Evolutionary conservation across 768 basidiomycete genomes (phyloP), one percentile per base, ranked within the genome.

Genomic region (Pleurotus ostreatus): DNA sequence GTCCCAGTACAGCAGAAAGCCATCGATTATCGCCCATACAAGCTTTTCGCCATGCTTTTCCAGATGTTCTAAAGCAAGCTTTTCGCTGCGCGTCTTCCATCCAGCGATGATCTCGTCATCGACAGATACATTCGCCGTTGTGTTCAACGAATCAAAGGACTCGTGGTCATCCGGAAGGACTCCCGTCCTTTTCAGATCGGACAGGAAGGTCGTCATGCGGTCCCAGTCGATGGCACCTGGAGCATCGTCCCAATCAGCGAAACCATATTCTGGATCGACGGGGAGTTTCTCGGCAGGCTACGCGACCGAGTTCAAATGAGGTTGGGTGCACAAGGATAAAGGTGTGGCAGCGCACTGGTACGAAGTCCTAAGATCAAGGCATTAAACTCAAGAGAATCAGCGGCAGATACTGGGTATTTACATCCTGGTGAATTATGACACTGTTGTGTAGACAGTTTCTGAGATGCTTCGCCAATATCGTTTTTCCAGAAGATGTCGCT

Each of bases 361-460:
- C 48, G 26, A 49, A 49, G 23, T 49, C 48, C 48, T 49, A 16
- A 8, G 18, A 49, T 49, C 8, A 34, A 11, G 8, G 5, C 8
- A n/a, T 11, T n/a, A 11, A 6, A 49, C 2, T 12, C 16, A 22
- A 18, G n/a, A 5, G 0, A 34, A 8, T 30, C 9, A 49, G 16
- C 9, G 5, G 8, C 9, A 5, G 12, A 7, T 16, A 38, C 5
- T 44, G n/a, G 2, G 15, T 9, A 49, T 37, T 6, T 34, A 49
- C 48, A n/a, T 49, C 48, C n/a, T 49, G 48, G n/a, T 49, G 48
- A 18, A 49, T 49, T n/a, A 49, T 49, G 48, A 13, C 30, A n/a
- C 48, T 49, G 38, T 34, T n/a, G 16, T 30, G 48, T 16, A 49
- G 15, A 16, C 48, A 49, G 34, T 49, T 49, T 49, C 48, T 26